These are phyloP conservation scores for Citrus australasica DNA, from an alignment of 345 rosid genomes.

Conservation along the genomic window DNA sequence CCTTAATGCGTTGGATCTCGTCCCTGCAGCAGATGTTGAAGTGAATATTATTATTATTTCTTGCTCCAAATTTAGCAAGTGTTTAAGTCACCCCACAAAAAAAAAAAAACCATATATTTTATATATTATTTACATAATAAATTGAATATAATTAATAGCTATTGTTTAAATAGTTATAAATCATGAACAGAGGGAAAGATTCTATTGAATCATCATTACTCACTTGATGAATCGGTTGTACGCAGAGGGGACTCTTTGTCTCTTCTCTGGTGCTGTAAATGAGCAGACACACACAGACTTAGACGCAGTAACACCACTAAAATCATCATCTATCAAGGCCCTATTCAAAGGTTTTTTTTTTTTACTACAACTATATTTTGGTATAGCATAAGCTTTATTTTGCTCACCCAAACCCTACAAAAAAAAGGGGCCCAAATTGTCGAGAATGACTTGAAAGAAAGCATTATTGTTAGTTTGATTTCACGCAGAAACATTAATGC, in stretches of 20 bases:
- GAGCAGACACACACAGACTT: constrained; percentile 42
- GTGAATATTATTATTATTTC: neutral
- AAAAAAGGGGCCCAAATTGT: neutral
- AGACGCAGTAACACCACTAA: constrained; percentile 42
- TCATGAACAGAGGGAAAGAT: neutral
- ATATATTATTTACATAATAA: too few relatives aligned
- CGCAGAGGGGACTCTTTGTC: constrained; percentile 99
- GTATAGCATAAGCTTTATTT: neutral
- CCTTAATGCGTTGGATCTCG: constrained; percentile 99
- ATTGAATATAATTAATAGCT: too few relatives aligned
- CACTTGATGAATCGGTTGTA: constrained; percentile 99
- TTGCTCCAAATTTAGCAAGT: constrained; percentile 10
- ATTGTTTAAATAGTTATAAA: neutral
- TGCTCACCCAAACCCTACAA: neutral
- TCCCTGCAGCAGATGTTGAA: constrained; percentile 50
- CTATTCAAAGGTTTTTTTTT: neutral
- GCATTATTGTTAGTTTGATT: too few relatives aligned
- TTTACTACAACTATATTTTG: constrained; percentile 7
- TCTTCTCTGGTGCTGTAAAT: constrained; percentile 95
- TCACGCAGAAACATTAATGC: neutral
- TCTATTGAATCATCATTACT: constrained; percentile 15
- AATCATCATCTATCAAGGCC: constrained; percentile 4
- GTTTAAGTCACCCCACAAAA: neutral
- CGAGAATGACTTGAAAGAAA: neutral
- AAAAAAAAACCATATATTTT: too few relatives aligned